Evolutionary conservation across 192 early-diverging fungal species (phyloP).

Genomic region (Anaeromyces robustus): DNA sequence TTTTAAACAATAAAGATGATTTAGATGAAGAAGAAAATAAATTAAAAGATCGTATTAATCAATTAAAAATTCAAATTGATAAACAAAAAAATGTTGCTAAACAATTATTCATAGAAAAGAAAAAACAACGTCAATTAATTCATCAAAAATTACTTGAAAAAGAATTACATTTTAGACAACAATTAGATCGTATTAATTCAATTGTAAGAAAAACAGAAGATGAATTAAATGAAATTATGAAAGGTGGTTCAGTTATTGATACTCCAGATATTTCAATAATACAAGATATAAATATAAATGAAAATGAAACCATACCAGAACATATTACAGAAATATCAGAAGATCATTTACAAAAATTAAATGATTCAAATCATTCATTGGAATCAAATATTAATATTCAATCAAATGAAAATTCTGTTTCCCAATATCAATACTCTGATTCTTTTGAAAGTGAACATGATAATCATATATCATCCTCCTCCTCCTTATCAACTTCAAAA

Average conservation of each 20-base stretch:
- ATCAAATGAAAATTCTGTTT: too few species aligned
- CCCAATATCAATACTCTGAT: too few species aligned
- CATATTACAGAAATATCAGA: background rate
- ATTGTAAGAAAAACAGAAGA: background rate
- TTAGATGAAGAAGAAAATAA: background rate
- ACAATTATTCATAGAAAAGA: background rate
- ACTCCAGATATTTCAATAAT: background rate
- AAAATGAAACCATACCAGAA: too few species aligned
- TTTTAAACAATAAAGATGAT: background rate
- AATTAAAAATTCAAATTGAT: background rate
- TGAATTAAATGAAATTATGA: background rate
- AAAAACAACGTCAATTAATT: background rate
- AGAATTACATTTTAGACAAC: background rate
- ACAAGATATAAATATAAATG: too few species aligned
- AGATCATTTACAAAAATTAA: background rate
- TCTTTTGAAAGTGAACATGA: too few species aligned
- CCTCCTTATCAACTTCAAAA: too few species aligned
- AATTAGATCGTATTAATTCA: background rate
- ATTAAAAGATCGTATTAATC: background rate
- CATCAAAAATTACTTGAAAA: background rate
- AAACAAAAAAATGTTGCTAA: background rate
- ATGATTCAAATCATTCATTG: too few species aligned
- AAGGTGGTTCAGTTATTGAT: background rate
- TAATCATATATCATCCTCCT: too few species aligned
- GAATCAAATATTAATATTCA: too few species aligned